These are phyloP conservation scores for Peronospora belbahrii DNA, from an alignment of 352 stramenopile species.

Conservation along the genomic window DNA sequence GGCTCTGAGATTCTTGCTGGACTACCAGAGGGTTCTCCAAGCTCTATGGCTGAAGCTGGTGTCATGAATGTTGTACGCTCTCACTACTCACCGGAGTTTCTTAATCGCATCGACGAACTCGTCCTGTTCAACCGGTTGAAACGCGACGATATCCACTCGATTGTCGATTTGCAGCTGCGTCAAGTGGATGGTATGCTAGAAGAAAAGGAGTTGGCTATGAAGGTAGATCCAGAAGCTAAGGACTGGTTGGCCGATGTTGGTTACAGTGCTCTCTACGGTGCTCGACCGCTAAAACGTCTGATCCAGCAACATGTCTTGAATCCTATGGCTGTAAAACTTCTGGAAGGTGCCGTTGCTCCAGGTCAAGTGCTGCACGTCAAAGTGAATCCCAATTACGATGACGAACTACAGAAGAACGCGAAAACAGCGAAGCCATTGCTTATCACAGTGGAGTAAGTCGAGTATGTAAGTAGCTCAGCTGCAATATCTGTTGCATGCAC, in stretches of 20 bases:
- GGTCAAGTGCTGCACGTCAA: constrained; percentile 80
- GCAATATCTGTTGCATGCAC: too few relatives aligned
- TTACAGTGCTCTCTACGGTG: constrained; percentile 95
- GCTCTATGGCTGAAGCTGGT: constrained; percentile 54
- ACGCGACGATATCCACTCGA: constrained; percentile 87
- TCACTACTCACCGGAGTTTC: constrained; percentile 96
- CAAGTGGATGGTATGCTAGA: constrained; percentile 86
- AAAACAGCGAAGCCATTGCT: constrained; percentile 38
- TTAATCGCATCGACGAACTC: constrained; percentile 98
- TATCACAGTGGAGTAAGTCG: constrained; percentile 15
- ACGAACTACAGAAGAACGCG: constrained; percentile 35
- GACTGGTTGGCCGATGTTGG: constrained; percentile 89
- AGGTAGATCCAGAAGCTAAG: constrained; percentile 84
- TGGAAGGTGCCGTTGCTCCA: constrained; percentile 69
- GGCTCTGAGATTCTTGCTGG: constrained; percentile 85
- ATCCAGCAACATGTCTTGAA: constrained; percentile 96
- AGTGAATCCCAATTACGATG: constrained; percentile 39
- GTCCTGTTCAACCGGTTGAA: constrained; percentile 95
- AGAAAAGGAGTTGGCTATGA: constrained; percentile 89
- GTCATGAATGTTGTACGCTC: constrained; percentile 88
- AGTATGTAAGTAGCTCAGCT: too few relatives aligned
- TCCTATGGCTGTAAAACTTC: constrained; percentile 88
- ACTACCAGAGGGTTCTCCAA: constrained; percentile 47
- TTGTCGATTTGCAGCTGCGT: constrained; percentile 92
- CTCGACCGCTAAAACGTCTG: constrained; percentile 92